Conservation (phyloP, 805 yeast genomes). For the Komagataella phaffii region DNA sequence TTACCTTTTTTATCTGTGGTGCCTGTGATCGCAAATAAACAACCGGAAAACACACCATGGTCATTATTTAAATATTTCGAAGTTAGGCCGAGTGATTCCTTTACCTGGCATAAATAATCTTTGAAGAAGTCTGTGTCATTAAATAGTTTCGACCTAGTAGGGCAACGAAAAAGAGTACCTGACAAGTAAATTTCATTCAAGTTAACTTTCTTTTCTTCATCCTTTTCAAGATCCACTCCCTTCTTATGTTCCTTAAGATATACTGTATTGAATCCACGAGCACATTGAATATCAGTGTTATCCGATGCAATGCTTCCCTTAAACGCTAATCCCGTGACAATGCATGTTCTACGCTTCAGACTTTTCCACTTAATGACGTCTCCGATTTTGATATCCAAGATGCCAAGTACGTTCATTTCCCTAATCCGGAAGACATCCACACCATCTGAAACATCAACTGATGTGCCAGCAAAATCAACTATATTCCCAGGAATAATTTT, state of each 20-base stretch:
- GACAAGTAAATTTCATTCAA: constrained; percentile 1
- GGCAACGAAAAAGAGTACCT: not conserved
- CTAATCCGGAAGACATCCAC: constrained; percentile 2
- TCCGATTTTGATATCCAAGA: constrained; percentile 44
- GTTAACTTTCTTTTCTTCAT: constrained; percentile 6
- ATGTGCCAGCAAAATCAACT: constrained; percentile 1
- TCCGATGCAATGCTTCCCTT: constrained; percentile 5
- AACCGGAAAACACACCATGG: not conserved
- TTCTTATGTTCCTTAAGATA: constrained; percentile 18
- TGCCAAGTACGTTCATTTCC: constrained; percentile 21
- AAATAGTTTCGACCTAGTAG: constrained; percentile 4
- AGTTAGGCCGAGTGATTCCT: not conserved
- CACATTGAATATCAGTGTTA: constrained; percentile 27
- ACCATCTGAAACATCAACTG: constrained; percentile 2
- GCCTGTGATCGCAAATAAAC: constrained; percentile 1
- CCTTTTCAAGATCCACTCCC: constrained; percentile 5
- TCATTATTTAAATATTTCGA: not conserved
- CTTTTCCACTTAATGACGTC: constrained; percentile 29
- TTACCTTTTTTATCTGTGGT: not conserved
- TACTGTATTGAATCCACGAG: constrained; percentile 48
- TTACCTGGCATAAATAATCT: constrained; percentile 4
- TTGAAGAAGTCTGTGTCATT: constrained; percentile 6
- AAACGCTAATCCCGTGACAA: constrained; percentile 32
- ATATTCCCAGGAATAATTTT: constrained; percentile 4
- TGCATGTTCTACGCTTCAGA: constrained; percentile 11